Evolutionary conservation across 495 filamentous ascomycete genomes (phyloP).

Genomic region (Podospora conica): DNA sequence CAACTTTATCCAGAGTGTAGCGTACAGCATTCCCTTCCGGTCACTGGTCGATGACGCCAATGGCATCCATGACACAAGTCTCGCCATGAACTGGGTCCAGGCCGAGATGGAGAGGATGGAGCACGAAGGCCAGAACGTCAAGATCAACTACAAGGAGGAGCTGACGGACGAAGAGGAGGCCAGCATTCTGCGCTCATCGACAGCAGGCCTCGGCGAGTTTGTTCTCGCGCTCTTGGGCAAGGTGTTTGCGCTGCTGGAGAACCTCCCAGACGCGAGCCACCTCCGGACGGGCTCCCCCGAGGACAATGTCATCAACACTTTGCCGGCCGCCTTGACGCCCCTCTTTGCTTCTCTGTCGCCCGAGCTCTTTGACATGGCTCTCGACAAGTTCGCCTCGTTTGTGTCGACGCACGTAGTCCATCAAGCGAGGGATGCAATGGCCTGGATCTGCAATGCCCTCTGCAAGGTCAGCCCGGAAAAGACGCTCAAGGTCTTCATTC

Average conservation of each 20-base stretch:
- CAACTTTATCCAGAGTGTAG: slow-evolving; percentile 88
- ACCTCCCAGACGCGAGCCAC: slow-evolving; percentile 82
- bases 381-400: slow-evolving; percentile 88
- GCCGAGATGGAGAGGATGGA: slow-evolving; percentile 92
- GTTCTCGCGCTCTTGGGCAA: slow-evolving; percentile 82
- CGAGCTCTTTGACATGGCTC: slow-evolving; percentile 83
- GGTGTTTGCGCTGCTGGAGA: slow-evolving; percentile 92
- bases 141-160: slow-evolving; percentile 78
- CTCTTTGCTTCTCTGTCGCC: slow-evolving; percentile 88
- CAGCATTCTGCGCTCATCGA: slow-evolving; percentile 90
- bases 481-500: slow-evolving; percentile 81
- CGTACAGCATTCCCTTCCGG: slow-evolving; percentile 88
- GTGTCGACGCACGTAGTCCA: slow-evolving; percentile 95
- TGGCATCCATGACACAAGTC: slow-evolving; percentile 64
- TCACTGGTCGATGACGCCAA: slow-evolving; percentile 67
- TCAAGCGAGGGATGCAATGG: slow-evolving; percentile 96
- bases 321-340: slow-evolving; percentile 87
- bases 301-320: slow-evolving; percentile 93
- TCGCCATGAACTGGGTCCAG: slow-evolving; percentile 91
- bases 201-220: slow-evolving; percentile 88
- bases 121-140: slow-evolving; percentile 70
- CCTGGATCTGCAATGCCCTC: slow-evolving; percentile 92
- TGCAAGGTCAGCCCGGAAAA: slow-evolving; percentile 94
- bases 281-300: slow-evolving; percentile 87
- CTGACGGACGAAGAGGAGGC: slow-evolving; percentile 82